These are phyloP conservation scores for Seiridium unicorne DNA, from an alignment of 2,329 filamentous ascomycete genomes.

Conservation along the genomic window DNA sequence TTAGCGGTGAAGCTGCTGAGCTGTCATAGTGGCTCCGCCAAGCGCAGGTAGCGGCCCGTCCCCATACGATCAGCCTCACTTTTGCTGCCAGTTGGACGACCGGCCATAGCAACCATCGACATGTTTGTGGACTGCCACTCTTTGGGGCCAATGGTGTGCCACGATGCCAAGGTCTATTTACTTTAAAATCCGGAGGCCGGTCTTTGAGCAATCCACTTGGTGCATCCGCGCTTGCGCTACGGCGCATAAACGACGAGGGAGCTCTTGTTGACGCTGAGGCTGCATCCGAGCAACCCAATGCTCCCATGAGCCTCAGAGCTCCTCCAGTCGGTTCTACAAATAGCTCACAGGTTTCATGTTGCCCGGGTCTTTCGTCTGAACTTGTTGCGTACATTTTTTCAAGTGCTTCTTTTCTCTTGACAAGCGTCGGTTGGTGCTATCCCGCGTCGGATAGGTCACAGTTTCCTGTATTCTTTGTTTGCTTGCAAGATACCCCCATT, in stretches of 20 bases:
- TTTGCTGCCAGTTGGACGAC: not conserved
- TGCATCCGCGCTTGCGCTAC: not conserved
- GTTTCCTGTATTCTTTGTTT: not conserved
- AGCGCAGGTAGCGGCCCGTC: not conserved
- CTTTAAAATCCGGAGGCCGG: not conserved
- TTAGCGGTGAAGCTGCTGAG: no score
- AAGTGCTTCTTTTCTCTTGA: not conserved
- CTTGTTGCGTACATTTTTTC: not conserved
- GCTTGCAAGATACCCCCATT: not conserved
- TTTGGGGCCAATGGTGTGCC: not conserved
- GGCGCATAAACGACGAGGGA: not conserved
- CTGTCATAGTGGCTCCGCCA: not conserved
- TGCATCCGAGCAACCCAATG: not conserved
- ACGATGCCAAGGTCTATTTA: not conserved
- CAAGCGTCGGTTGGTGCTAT: not conserved
- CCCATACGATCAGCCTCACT: not conserved
- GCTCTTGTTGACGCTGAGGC: not conserved
- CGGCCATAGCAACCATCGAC: not conserved
- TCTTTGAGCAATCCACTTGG: not conserved
- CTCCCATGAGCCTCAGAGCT: not conserved
- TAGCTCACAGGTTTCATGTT: conserved; percentile 1
- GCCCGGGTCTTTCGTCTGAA: not conserved
- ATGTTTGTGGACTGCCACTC: not conserved
- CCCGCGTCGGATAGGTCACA: not conserved
- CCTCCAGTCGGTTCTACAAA: not conserved